A percentile compares a stretch with the other conserved stretches of the same genome.
Evolutionary conservation across 768 basidiomycete genomes (phyloP).

Genomic region (Polyporus arcularius): DNA sequence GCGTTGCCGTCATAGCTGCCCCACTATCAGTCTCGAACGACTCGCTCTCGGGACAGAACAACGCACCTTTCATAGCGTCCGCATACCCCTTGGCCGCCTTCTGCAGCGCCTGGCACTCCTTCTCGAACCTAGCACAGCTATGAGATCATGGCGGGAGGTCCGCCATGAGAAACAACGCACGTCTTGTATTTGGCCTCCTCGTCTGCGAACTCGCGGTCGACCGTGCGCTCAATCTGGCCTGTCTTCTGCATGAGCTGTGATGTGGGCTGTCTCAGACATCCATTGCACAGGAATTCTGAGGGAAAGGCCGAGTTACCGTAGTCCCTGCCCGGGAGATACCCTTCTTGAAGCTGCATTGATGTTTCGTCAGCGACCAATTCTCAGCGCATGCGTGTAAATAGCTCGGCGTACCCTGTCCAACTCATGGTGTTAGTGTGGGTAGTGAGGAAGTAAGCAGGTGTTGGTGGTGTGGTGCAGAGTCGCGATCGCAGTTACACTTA

Average conservation of each 20-base stretch:
- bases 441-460: neutral
- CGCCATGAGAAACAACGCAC: slow-evolving; percentile 49
- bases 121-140: slow-evolving; percentile 73
- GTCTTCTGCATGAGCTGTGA: slow-evolving; percentile 92
- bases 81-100: slow-evolving; percentile 95
- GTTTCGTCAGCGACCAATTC: neutral
- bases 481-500: neutral
- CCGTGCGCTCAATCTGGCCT: slow-evolving; percentile 94
- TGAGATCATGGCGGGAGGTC: slow-evolving; percentile 3
- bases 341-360: slow-evolving; percentile 15
- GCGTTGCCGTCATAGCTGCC: slow-evolving; percentile 91
- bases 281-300: neutral
- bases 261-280: slow-evolving; percentile 6
- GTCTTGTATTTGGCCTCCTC: slow-evolving; percentile 89
- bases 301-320: slow-evolving; percentile 5
- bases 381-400: too few species aligned
- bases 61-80: slow-evolving; percentile 89
- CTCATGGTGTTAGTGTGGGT: slow-evolving; percentile 12
- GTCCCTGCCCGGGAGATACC: slow-evolving; percentile 20
- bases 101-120: slow-evolving; percentile 90
- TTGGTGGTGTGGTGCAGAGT: neutral
- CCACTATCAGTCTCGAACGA: neutral
- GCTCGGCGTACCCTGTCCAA: slow-evolving; percentile 14
- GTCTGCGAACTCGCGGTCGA: slow-evolving; percentile 90
- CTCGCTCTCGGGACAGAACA: neutral